These are phyloP conservation scores for Suillus discolor DNA, from an alignment of 768 basidiomycete genomes.

Conservation along the genomic window DNA sequence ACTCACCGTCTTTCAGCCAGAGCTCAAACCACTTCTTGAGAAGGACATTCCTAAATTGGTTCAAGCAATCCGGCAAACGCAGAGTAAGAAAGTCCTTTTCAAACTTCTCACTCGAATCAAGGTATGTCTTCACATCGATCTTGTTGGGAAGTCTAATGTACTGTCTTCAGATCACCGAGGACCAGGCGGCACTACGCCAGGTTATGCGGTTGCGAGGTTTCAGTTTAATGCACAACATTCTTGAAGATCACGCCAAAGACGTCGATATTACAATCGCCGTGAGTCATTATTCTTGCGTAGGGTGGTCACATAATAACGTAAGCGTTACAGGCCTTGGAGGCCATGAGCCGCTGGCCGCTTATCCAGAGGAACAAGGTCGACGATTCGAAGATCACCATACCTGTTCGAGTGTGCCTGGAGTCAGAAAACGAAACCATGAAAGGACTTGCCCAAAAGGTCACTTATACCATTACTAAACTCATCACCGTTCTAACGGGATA, in stretches of 20 bases:
- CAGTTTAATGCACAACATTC: slow-evolving; percentile 85
- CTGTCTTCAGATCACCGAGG: slow-evolving; percentile 73
- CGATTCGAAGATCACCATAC: slow-evolving; percentile 70
- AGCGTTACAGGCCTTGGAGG: slow-evolving; percentile 55
- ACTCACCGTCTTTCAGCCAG: slow-evolving; percentile 52
- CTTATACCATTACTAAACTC: slow-evolving; percentile 13
- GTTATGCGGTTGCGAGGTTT: slow-evolving; percentile 93
- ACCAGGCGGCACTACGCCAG: slow-evolving; percentile 74
- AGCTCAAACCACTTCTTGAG: slow-evolving; percentile 69
- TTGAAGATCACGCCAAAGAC: slow-evolving; percentile 77
- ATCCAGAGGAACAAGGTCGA: slow-evolving; percentile 90
- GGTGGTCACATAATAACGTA: background rate
- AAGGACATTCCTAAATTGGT: slow-evolving; percentile 91
- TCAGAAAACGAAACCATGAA: slow-evolving; percentile 61
- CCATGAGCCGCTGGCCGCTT: slow-evolving; percentile 79
- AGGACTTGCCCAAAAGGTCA: slow-evolving; percentile 63
- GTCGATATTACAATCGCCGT: slow-evolving; percentile 72
- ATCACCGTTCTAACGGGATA: background rate
- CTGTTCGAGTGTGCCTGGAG: slow-evolving; percentile 56
- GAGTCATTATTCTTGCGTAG: slow-evolving; percentile 27
- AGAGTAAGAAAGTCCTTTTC: slow-evolving; percentile 76
- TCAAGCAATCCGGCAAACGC: slow-evolving; percentile 87
- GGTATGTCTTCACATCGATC: slow-evolving; percentile 40
- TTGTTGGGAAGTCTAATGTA: slow-evolving; percentile 1
- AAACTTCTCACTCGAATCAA: slow-evolving; percentile 87